Conservation (phyloP, 805 yeast species). For the Lachancea meyersii region DNA sequence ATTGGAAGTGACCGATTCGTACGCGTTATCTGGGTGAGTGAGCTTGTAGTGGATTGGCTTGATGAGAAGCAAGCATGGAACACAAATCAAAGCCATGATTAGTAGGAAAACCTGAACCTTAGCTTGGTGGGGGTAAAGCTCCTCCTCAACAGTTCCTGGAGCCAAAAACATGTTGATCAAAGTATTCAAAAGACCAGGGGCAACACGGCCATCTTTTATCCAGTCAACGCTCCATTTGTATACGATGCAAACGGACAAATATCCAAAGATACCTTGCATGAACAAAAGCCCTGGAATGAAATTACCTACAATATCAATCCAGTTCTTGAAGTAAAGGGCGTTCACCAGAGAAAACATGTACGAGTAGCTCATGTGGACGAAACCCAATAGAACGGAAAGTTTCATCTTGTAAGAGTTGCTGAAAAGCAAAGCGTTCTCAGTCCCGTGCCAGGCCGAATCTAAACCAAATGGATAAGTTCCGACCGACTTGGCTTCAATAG, state of each 20-base stretch:
- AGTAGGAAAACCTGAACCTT: constrained; percentile 53
- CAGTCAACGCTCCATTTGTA: constrained; percentile 74
- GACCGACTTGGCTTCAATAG: constrained; percentile 41
- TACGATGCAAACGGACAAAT: constrained; percentile 56
- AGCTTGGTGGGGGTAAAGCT: constrained; percentile 59
- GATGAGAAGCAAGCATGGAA: constrained; percentile 64
- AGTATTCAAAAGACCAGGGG: constrained; percentile 72
- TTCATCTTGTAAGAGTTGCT: constrained; percentile 75
- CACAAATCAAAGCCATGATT: constrained; percentile 56
- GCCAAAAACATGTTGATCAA: constrained; percentile 68
- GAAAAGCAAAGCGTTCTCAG: constrained; percentile 63
- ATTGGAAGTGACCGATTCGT: constrained; percentile 12
- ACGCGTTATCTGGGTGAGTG: constrained; percentile 28
- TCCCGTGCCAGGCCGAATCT: constrained; percentile 76
- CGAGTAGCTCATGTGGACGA: constrained; percentile 67
- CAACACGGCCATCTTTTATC: constrained; percentile 53
- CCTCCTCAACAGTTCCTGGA: constrained; percentile 65
- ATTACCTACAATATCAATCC: constrained; percentile 63
- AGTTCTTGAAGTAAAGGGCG: constrained; percentile 48
- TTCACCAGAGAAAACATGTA: constrained; percentile 63
- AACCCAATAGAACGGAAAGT: constrained; percentile 68
- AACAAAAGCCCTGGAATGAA: constrained; percentile 68
- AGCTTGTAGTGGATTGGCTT: constrained; percentile 41
- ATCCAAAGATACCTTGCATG: constrained; percentile 74
- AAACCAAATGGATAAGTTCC: constrained; percentile 59